Evolutionary conservation across 441 rosid genomes (phyloP).

Genomic region (Erysimum pusillum): DNA sequence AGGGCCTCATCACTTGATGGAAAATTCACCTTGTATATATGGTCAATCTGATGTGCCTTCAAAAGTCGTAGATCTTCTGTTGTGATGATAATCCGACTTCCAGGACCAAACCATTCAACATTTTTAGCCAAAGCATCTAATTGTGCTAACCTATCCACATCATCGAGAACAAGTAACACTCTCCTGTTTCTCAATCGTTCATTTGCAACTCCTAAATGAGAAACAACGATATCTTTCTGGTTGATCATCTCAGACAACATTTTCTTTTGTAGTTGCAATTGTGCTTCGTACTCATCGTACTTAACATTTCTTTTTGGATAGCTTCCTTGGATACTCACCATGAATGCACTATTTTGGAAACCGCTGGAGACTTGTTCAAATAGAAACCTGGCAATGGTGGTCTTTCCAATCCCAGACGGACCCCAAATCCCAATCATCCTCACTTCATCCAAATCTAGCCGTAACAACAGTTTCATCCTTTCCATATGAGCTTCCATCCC

Average conservation of each 20-base stretch:
- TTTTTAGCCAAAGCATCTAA: neutral
- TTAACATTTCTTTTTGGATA: neutral
- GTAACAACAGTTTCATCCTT: neutral
- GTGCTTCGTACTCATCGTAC: neutral
- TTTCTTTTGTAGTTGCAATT: neutral
- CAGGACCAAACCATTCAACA: neutral
- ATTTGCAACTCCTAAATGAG: neutral
- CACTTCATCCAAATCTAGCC: neutral
- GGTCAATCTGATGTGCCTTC: neutral
- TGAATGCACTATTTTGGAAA: neutral
- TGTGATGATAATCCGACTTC: neutral
- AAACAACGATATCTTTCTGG: neutral
- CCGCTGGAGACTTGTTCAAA: fast-evolving
- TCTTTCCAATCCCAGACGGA: neutral
- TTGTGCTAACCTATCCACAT: neutral
- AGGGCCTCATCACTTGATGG: neutral
- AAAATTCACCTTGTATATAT: neutral
- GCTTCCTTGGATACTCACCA: neutral
- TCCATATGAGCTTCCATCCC: neutral
- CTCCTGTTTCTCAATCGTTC: neutral
- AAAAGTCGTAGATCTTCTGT: neutral
- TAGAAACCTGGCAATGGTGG: neutral
- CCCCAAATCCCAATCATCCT: constrained; percentile 8
- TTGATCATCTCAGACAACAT: neutral
- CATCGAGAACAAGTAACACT: neutral